A percentile compares a stretch with the other conserved stretches of the same genome.
Evolutionary conservation across 2,329 filamentous ascomycete species (phyloP).

Genomic region (Hyphodiscus sp.): DNA sequence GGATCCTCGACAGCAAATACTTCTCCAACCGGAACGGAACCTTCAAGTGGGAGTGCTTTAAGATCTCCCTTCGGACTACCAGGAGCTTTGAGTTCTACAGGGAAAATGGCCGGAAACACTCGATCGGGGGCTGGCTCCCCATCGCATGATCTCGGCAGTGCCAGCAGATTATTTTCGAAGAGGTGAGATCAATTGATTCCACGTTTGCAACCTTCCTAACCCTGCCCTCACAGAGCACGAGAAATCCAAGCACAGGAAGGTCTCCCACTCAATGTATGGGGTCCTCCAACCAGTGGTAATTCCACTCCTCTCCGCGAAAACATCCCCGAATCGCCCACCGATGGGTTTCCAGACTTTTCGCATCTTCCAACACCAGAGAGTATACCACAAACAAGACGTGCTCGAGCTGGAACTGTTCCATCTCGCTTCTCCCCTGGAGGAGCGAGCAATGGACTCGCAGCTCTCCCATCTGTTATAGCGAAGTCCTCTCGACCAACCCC

Average conservation of each 20-base stretch:
- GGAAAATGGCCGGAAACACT: conserved; percentile 52
- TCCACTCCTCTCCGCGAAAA: conserved; percentile 95
- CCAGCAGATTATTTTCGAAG: conserved; percentile 77
- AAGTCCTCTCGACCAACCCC: conserved; percentile 82
- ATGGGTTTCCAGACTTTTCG: conserved; percentile 89
- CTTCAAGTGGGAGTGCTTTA: conserved; percentile 53
- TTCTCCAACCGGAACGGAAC: conserved; percentile 62
- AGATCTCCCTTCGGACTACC: conserved; percentile 70
- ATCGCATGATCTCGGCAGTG: conserved; percentile 70
- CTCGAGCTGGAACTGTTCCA: conserved; percentile 90
- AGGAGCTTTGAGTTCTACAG: conserved; percentile 51
- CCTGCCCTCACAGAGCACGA: conserved; percentile 57
- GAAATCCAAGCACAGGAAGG: conserved; percentile 98
- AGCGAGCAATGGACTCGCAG: conserved; percentile 45
- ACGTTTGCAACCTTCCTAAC: conserved; percentile 12
- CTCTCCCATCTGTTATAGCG: conserved; percentile 50
- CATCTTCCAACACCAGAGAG: conserved; percentile 61
- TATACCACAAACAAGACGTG: conserved; percentile 63
- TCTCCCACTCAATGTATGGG: conserved; percentile 72
- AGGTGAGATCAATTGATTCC: conserved; percentile 53
- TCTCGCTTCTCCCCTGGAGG: conserved; percentile 82
- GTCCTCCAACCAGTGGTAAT: conserved; percentile 91
- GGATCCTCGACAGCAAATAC: conserved; percentile 74
- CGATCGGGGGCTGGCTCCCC: conserved; percentile 92
- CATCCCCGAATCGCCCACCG: conserved; percentile 92